A percentile compares a stretch with the other conserved stretches of the same genome.
phyloP scores from a whole-genome alignment of 2,329 filamentous ascomycete genomes.

The Pseudogymnoascus sp. region DNA sequence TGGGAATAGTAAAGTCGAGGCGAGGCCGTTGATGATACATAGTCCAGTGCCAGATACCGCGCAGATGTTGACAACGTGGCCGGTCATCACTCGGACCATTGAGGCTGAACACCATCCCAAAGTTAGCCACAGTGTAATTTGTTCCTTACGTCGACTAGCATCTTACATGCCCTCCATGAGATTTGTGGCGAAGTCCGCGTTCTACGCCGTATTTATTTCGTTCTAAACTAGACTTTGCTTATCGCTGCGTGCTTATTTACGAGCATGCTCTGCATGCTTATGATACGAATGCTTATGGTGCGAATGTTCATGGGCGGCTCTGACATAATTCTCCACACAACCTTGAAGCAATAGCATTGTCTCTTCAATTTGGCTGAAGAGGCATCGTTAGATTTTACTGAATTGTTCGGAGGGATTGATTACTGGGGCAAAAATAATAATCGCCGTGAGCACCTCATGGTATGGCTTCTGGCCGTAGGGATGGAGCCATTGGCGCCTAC shows the following conservation, averaged over 20 bases:
- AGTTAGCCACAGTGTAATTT: neutral
- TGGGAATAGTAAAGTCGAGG: neutral
- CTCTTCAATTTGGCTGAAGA: neutral
- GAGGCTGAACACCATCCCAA: neutral
- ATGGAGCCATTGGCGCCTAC: neutral
- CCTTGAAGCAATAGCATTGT: neutral
- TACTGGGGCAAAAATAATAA: neutral
- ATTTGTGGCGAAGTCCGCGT: neutral
- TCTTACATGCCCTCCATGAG: neutral
- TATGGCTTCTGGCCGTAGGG: neutral
- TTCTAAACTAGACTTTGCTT: neutral
- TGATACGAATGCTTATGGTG: neutral
- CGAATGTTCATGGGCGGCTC: neutral
- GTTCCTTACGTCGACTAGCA: neutral
- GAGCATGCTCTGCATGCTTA: neutral
- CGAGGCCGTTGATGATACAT: neutral
- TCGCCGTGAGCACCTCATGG: neutral
- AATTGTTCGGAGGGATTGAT: neutral
- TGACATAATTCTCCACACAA: neutral
- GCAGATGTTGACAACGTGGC: neutral
- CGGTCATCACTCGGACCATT: neutral
- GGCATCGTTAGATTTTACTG: neutral
- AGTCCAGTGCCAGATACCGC: neutral
- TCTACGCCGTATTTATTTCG: neutral
- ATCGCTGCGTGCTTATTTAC: neutral